A percentile compares a stretch with the other conserved stretches of the same genome.
phyloP scores from a whole-genome alignment of 2,329 filamentous ascomycete species.

The Calonectria ilicicola region DNA sequence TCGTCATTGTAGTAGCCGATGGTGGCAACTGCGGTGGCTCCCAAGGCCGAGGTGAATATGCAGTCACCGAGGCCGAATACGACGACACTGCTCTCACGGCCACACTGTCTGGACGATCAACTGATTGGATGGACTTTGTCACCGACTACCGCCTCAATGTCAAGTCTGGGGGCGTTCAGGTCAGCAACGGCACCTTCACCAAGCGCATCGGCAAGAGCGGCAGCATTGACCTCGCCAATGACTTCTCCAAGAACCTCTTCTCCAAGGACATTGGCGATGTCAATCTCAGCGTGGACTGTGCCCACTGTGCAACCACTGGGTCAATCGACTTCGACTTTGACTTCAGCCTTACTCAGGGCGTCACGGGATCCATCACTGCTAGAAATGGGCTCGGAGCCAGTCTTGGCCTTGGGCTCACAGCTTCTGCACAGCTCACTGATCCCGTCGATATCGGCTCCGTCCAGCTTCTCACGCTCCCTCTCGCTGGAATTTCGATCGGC shows the following conservation, averaged over 20 bases:
- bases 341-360: not conserved
- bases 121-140: not conserved
- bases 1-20: not conserved
- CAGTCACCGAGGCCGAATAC: not conserved
- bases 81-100: not conserved
- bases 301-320: constrained; percentile 7
- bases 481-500: not conserved
- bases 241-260: constrained; percentile 9
- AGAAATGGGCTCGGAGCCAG: not conserved
- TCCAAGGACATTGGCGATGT: not conserved
- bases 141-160: not conserved
- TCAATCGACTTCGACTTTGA: constrained; percentile 13
- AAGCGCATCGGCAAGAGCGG: constrained; percentile 3
- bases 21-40: not conserved
- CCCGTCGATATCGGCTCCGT: not conserved
- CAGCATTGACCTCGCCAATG: constrained; percentile 4
- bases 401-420: not conserved
- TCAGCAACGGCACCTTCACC: not conserved
- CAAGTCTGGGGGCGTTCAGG: not conserved
- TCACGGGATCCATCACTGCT: not conserved
- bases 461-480: not conserved
- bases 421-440: not conserved
- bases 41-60: not conserved
- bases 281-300: constrained; percentile 7
- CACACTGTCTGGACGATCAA: not conserved